Conservation (phyloP, 2,329 filamentous ascomycete species). For the Cadophora sp. region DNA sequence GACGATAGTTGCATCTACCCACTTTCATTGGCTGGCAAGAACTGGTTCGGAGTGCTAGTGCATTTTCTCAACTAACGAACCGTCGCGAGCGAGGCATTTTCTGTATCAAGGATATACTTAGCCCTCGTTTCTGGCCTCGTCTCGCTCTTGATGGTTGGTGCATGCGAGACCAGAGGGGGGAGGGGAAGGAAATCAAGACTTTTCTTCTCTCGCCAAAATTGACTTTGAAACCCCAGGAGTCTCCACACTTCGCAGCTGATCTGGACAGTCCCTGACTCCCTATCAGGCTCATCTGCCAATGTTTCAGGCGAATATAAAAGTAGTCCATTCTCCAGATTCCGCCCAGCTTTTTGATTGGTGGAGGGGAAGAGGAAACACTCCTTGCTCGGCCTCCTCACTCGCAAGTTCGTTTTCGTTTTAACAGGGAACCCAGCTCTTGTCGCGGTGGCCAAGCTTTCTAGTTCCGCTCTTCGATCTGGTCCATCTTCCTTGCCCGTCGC, state of each 20-base stretch:
- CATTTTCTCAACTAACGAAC: neutral
- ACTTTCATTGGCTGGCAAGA: neutral
- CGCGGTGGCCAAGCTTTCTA: constrained; percentile 20
- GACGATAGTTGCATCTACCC: neutral
- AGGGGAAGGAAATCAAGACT: neutral
- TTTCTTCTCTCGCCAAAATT: neutral
- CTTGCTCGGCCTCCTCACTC: neutral
- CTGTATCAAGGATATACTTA: constrained; percentile 22
- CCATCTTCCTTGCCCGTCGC: constrained; percentile 4
- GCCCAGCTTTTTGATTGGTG: neutral
- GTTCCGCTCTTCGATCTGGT: constrained; percentile 9
- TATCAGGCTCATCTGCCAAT: constrained; percentile 6
- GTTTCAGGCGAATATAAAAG: constrained; percentile 4
- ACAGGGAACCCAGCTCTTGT: neutral
- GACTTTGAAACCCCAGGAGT: constrained; percentile 12
- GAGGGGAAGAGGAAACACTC: constrained; percentile 13
- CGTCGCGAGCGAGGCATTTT: constrained; percentile 25
- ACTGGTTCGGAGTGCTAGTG: neutral
- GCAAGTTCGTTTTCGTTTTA: neutral
- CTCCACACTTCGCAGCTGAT: neutral
- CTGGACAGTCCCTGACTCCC: neutral
- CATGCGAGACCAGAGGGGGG: constrained; percentile 9
- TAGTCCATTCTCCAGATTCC: neutral
- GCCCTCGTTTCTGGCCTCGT: constrained; percentile 6
- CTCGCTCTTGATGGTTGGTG: constrained; percentile 7